Percentiles rank a stretch among this genome's conserved stretches.
Conservation (phyloP, 176 grass and related monocot genomes). For the Paspalum notatum region DNA sequence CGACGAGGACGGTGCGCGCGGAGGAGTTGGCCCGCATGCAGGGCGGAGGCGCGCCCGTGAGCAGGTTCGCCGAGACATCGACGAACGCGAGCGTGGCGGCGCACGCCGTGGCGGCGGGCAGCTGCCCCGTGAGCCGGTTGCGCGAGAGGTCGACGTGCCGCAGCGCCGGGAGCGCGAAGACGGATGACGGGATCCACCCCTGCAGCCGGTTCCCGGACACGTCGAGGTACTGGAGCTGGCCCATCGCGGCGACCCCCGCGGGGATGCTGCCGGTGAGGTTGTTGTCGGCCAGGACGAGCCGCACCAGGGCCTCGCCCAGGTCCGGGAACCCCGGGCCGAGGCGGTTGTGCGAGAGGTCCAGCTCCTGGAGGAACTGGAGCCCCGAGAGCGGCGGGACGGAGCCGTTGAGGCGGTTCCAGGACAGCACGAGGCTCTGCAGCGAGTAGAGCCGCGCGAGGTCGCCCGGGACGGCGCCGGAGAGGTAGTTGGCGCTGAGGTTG, state of each 20-base stretch:
- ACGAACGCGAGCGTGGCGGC: constrained; percentile 53
- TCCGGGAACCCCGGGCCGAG: constrained; percentile 67
- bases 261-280: constrained; percentile 62
- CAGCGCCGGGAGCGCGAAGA: constrained; percentile 76
- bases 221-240: constrained; percentile 64
- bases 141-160: constrained; percentile 66
- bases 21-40: constrained; percentile 69
- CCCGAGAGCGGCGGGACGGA: constrained; percentile 55
- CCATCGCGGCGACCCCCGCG: constrained; percentile 32
- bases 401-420: constrained; percentile 65
- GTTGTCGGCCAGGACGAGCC: constrained; percentile 56
- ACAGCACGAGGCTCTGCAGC: constrained; percentile 73
- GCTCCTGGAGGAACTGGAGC: constrained; percentile 59
- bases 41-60: constrained; percentile 63
- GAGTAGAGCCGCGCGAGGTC: constrained; percentile 58
- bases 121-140: constrained; percentile 67
- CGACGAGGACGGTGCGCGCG: constrained; percentile 52
- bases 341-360: constrained; percentile 65
- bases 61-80: constrained; percentile 80
- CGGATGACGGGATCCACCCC: constrained; percentile 64
- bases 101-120: constrained; percentile 55
- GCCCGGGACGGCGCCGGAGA: constrained; percentile 57
- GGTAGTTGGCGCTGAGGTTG: constrained; percentile 81
- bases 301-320: constrained; percentile 43
- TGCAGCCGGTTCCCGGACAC: constrained; percentile 59